A percentile compares a stretch with the other conserved stretches of the same genome.
phyloP scores from a whole-genome alignment of 768 basidiomycete species.

The Pulveroboletus sp. region DNA sequence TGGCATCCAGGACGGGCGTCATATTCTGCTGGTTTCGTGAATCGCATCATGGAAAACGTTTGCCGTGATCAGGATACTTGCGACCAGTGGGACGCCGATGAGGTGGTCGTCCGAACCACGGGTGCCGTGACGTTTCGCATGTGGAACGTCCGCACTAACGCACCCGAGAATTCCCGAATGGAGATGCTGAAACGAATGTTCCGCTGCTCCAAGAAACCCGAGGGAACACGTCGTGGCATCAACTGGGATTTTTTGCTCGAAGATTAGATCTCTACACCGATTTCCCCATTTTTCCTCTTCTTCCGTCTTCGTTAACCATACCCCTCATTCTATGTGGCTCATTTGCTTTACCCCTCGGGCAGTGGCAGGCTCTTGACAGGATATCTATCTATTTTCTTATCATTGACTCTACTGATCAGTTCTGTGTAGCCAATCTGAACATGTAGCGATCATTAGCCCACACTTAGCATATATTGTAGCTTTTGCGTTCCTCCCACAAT shows the following conservation, averaged over 20 bases:
- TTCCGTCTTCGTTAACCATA: constrained; percentile 14
- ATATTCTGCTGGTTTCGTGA: constrained; percentile 73
- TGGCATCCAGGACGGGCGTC: constrained; percentile 48
- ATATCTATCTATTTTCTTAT: constrained; percentile 19
- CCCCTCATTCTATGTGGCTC: constrained; percentile 1
- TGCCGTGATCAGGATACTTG: constrained; percentile 42
- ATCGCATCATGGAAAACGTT: constrained; percentile 58
- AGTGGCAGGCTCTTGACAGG: constrained; percentile 9
- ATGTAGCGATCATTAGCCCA: constrained; percentile 23
- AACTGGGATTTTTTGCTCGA: constrained; percentile 83
- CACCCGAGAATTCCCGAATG: constrained; percentile 60
- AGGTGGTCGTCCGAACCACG: constrained; percentile 58
- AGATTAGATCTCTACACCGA: constrained; percentile 39
- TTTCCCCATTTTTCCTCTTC: neutral
- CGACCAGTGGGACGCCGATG: constrained; percentile 47
- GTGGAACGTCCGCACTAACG: constrained; percentile 72
- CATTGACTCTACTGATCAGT: constrained; percentile 9
- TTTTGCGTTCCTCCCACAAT: constrained; percentile 3
- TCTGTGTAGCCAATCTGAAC: constrained; percentile 23
- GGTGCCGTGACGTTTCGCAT: constrained; percentile 69
- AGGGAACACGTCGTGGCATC: constrained; percentile 43
- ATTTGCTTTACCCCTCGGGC: constrained; percentile 8
- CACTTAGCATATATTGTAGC: constrained; percentile 23
- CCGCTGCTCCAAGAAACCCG: constrained; percentile 51
- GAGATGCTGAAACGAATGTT: constrained; percentile 67